Base-by-base conservation (phyloP, 1,284 basidiomycete species). In the Neonothopanus nambi region DNA sequence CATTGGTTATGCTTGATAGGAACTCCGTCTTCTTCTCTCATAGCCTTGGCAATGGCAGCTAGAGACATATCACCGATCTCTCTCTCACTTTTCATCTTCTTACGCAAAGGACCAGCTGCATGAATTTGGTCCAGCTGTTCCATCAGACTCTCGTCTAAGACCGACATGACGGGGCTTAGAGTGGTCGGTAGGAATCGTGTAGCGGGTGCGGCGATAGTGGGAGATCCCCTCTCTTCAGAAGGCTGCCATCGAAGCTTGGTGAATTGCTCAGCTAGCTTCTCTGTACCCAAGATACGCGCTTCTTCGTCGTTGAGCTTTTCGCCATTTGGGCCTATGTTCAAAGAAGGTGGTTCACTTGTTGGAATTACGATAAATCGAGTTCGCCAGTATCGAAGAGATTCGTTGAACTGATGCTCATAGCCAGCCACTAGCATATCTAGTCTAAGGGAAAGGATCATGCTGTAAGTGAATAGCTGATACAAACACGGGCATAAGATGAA, bases 361-460 rank as follows among this genome's bases (percentile, higher is more conserved):
- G 96, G 96, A 43, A 98, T 91, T 17, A 99, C 84, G 21, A 98
- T 81, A 65, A 98, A 97, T n/a, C 95, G 81, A 0, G 95, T 97
- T 5, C 95, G 82, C 93, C 95, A 98, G 66, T 96, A 97, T 41
- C 90, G 82, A 42, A 94, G 74, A 3, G 88, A 88, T 53, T 93
- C 85, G 61, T 86, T 87, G 65, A 93, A 86, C 42, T 87, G 78
- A 48, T 85, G 84, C 65, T 93, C 91, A 59, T 94, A 93, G 1
- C 93, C 93, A 3, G 91, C 91, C 8, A 94, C 88, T 5, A 95
- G 72, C 85, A 91, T 89, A 61, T 89, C 89, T 57, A 89, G 68
- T 56, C 85, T 89, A 57, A 37, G 26, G 26, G 26, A 5, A 5
- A 11, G 5, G 26, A 11, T 5, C 5, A 28, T 5, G 5, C 11